A percentile compares a stretch with the other conserved stretches of the same genome.
Conservation (phyloP, 805 yeast species). For the Torulaspora microellipsoides region DNA sequence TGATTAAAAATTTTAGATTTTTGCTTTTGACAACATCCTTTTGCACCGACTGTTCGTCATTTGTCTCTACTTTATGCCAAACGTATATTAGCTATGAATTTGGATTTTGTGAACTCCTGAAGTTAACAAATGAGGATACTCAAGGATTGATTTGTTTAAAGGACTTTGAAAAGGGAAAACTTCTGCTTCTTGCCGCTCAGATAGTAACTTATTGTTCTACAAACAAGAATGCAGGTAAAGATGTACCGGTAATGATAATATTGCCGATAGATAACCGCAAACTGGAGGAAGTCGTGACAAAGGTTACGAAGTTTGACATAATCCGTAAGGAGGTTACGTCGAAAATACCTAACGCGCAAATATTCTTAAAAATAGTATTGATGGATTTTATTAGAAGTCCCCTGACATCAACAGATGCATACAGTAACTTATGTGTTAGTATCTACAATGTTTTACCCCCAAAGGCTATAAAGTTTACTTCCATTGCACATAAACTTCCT, state of each 20-base stretch:
- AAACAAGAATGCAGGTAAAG: slow-evolving; percentile 25
- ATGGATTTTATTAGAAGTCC: slow-evolving; percentile 38
- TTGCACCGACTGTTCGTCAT: slow-evolving; percentile 27
- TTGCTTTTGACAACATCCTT: slow-evolving; percentile 40
- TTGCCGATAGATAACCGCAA: slow-evolving; percentile 24
- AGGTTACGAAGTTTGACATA: slow-evolving; percentile 43
- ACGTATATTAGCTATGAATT: slow-evolving; percentile 33
- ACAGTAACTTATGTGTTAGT: slow-evolving; percentile 44
- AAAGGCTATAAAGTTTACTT: slow-evolving; percentile 32
- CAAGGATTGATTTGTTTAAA: slow-evolving; percentile 28
- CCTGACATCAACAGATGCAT: slow-evolving; percentile 27
- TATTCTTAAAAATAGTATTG: slow-evolving; percentile 40
- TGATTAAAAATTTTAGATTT: slow-evolving; percentile 48
- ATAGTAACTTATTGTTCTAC: slow-evolving; percentile 35
- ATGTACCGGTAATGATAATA: slow-evolving; percentile 29
- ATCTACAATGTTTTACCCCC: slow-evolving; percentile 52
- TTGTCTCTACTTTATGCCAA: slow-evolving; percentile 32
- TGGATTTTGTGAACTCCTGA: slow-evolving; percentile 34
- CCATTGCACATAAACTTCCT: slow-evolving; percentile 41
- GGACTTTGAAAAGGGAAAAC: slow-evolving; percentile 40
- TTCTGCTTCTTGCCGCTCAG: slow-evolving; percentile 47
- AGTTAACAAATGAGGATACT: slow-evolving; percentile 26
- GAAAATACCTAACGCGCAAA: slow-evolving; percentile 28
- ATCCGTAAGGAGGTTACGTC: slow-evolving; percentile 39
- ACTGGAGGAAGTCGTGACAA: slow-evolving; percentile 43